Conservation (phyloP, 805 yeast genomes). For the Cyberlindnera bimundalis region DNA sequence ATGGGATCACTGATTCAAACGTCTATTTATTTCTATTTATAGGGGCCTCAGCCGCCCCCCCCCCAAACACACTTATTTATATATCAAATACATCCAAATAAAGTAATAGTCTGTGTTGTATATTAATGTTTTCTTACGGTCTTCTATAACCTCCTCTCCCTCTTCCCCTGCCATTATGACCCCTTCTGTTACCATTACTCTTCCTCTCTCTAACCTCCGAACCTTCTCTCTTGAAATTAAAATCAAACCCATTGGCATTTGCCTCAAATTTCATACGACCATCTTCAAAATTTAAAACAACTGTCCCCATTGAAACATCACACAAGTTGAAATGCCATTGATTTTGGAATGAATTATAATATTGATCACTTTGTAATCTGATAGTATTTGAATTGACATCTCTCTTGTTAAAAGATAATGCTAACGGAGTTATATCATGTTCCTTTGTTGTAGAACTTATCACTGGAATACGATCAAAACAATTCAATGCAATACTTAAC, state of each 20-base stretch:
- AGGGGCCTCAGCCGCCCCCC: no score
- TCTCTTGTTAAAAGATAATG: constrained; percentile 36
- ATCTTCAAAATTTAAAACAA: constrained; percentile 40
- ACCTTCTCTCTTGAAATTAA: constrained; percentile 41
- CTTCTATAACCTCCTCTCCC: constrained; percentile 25
- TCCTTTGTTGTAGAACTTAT: constrained; percentile 31
- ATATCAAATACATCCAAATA: neutral
- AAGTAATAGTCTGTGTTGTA: constrained; percentile 13
- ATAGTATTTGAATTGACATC: constrained; percentile 40
- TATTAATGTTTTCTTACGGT: neutral
- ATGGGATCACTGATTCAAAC: constrained; percentile 33
- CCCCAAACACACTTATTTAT: constrained; percentile 2
- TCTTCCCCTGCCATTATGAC: constrained; percentile 15
- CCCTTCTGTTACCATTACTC: constrained; percentile 18
- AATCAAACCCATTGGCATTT: constrained; percentile 60
- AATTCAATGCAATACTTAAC: constrained; percentile 52
- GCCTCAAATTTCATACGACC: constrained; percentile 53
- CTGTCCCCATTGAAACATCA: constrained; percentile 51
- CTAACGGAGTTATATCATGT: constrained; percentile 41
- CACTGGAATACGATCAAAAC: constrained; percentile 61
- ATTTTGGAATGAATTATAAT: constrained; percentile 62
- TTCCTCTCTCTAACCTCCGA: constrained; percentile 22
- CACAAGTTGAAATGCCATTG: constrained; percentile 77
- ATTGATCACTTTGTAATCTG: constrained; percentile 53
- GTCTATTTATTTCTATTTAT: constrained; percentile 5